Conservation (phyloP, 2,329 filamentous ascomycete species). For the Fusarium ramigenum region DNA sequence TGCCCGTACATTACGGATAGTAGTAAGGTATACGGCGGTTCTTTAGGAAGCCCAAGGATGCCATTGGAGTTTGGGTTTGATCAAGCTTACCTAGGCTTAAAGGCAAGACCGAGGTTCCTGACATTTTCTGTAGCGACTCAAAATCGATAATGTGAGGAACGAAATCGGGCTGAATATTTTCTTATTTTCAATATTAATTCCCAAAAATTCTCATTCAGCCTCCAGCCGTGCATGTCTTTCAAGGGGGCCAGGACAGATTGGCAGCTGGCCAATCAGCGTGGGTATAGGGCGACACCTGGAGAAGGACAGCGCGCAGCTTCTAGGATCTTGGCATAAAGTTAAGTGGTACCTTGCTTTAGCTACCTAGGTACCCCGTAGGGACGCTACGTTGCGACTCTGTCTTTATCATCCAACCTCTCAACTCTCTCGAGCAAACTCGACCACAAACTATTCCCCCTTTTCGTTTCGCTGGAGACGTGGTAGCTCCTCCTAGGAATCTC, state of each 20-base stretch:
- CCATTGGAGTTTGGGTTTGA: background rate
- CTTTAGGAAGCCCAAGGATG: background rate
- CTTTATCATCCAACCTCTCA: slow-evolving; percentile 32
- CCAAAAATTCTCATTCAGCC: background rate
- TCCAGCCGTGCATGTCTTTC: background rate
- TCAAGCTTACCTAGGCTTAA: background rate
- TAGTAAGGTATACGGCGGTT: background rate
- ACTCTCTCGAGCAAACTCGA: slow-evolving; percentile 18
- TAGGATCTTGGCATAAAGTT: slow-evolving; percentile 12
- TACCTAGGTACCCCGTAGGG: slow-evolving; percentile 6
- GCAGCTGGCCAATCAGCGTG: slow-evolving; percentile 40
- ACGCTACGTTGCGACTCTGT: slow-evolving; percentile 29
- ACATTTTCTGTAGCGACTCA: background rate
- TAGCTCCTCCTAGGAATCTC: slow-evolving; percentile 8
- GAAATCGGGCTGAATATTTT: background rate
- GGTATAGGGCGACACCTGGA: slow-evolving; percentile 41
- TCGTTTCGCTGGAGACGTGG: slow-evolving; percentile 23
- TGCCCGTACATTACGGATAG: too few species aligned
- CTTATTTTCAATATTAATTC: background rate
- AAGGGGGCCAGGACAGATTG: slow-evolving; percentile 8
- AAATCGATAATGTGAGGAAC: background rate
- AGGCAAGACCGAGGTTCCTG: background rate
- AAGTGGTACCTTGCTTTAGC: slow-evolving; percentile 31
- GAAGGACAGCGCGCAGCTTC: slow-evolving; percentile 37
- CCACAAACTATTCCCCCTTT: slow-evolving; percentile 5